These are phyloP conservation scores for Eimeria tenella DNA, from an alignment of 169 alveolate species.

Conservation along the genomic window DNA sequence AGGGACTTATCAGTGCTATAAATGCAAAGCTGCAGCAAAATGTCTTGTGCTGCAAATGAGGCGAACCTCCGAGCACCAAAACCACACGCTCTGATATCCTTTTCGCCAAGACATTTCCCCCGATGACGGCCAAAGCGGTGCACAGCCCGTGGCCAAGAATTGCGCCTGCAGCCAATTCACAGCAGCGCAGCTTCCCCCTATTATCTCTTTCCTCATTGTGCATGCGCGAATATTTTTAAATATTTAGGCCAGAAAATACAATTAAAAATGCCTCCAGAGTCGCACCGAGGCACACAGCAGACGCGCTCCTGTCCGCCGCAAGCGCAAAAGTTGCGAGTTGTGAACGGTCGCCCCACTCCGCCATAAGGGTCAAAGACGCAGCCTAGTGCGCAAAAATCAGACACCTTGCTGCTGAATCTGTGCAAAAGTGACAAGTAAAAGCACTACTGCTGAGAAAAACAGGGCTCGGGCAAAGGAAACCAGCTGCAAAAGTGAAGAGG, in stretches of 20 bases:
- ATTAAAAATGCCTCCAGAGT: not conserved
- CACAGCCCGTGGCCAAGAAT: constrained; percentile 71
- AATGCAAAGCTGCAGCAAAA: not conserved
- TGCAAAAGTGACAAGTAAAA: no score
- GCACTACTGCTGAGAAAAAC: no score
- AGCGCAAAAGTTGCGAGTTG: constrained; percentile 74
- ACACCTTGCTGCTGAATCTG: no score
- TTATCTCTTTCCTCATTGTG: not conserved
- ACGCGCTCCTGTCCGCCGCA: constrained; percentile 22
- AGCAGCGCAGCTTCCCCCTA: not conserved
- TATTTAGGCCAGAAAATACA: not conserved
- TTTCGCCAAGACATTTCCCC: constrained; percentile 74
- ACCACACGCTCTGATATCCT: constrained; percentile 62
- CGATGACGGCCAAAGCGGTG: constrained; percentile 76
- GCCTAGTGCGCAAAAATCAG: constrained; percentile 9
- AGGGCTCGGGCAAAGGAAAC: no score
- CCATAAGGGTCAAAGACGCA: constrained; percentile 48
- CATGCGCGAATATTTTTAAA: not conserved
- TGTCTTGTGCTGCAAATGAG: no score
- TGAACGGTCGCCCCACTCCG: constrained; percentile 78
- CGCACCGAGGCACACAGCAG: constrained; percentile 13
- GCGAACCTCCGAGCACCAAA: constrained; percentile 65
- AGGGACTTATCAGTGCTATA: no score
- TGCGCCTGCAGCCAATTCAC: constrained; percentile 48
- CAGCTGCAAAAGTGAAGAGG: no score